Evolutionary conservation across 192 early-diverging fungal species (phyloP), one percentile per base, ranked within the genome.

Genomic region (Umbelopsis sp.): DNA sequence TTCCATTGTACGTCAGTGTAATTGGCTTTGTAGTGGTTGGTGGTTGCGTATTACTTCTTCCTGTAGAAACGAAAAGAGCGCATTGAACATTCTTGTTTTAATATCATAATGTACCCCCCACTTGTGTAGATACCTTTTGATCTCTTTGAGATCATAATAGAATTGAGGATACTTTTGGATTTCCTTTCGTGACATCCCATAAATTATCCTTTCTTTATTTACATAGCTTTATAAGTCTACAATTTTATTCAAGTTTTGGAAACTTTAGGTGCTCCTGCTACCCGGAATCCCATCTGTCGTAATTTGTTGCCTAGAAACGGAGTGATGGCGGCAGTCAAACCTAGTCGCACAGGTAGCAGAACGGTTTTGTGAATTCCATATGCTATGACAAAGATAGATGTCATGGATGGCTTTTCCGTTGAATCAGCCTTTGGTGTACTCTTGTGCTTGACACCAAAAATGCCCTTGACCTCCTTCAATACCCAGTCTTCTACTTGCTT

Each of bases 1-100:
- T 90, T 22, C 92, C 93, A 2, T 71, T 96, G 7, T 94, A 91
- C 47, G 80, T 90, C 9, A 88, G 90, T 34, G 84, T 87, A 0
- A 66, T 76, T 8, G 77, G 88, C 10, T 84, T 96, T 67, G 68
- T 73, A 51, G 45, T 84, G 20, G 85, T 89, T 0, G 88, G 84
- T 21, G 62, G 86, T 14, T 88, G 85, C 52, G 91, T 94, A 83
- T 69, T 91, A 2, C 76, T 86, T 17, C 71, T 96, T 54, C 94
- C 94, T 12, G 88, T 92, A 32, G 90, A 92, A 69, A 90, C 90
- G 7, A 84, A 34, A 44, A 50, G 29, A 72, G 68, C 45, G 20
- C 16, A 16, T 22, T 36, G 44, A 70, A 11, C 47, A 34, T 52
- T 29, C 9, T 52, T 11, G 22, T 49, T 49, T n/a, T 6, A 24